Conservation (phyloP, 2,329 filamentous ascomycete species). For the Hymenoscyphus occultus region DNA sequence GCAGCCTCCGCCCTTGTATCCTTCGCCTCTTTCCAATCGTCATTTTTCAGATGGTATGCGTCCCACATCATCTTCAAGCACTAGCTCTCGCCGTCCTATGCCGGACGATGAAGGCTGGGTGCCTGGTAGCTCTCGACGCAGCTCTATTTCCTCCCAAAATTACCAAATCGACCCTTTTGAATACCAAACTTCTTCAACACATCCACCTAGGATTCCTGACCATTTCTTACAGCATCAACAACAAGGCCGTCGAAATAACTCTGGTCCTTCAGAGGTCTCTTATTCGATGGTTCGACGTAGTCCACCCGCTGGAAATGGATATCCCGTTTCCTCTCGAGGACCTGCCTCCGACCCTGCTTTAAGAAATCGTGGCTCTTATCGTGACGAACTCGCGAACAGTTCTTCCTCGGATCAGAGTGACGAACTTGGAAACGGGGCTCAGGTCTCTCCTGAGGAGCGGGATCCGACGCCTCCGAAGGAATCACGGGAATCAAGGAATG, state of each 20-base stretch:
- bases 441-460: slow-evolving; percentile 30
- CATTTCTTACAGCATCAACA: slow-evolving; percentile 26
- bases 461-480: slow-evolving; percentile 18
- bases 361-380: slow-evolving; percentile 18
- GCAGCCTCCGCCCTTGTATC: slow-evolving; percentile 24
- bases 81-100: slow-evolving; percentile 37
- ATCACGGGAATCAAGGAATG: slow-evolving; percentile 10
- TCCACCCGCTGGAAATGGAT: slow-evolving; percentile 20
- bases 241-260: slow-evolving; percentile 33
- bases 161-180: slow-evolving; percentile 37
- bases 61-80: slow-evolving; percentile 41
- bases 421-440: slow-evolving; percentile 32
- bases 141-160: slow-evolving; percentile 33
- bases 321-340: slow-evolving; percentile 23
- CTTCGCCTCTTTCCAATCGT: slow-evolving; percentile 18
- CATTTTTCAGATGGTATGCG: slow-evolving; percentile 33
- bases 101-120: slow-evolving; percentile 48
- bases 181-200: slow-evolving; percentile 37
- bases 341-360: slow-evolving; percentile 26
- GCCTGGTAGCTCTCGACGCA: slow-evolving; percentile 39
- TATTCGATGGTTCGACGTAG: slow-evolving; percentile 34
- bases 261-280: slow-evolving; percentile 36
- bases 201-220: slow-evolving; percentile 30
- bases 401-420: slow-evolving; percentile 29
- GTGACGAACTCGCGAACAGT: slow-evolving; percentile 22